A percentile compares a stretch with the other conserved stretches of the same genome.
phyloP scores from a whole-genome alignment of 352 stramenopile species.

The Globisporangium lucens region DNA sequence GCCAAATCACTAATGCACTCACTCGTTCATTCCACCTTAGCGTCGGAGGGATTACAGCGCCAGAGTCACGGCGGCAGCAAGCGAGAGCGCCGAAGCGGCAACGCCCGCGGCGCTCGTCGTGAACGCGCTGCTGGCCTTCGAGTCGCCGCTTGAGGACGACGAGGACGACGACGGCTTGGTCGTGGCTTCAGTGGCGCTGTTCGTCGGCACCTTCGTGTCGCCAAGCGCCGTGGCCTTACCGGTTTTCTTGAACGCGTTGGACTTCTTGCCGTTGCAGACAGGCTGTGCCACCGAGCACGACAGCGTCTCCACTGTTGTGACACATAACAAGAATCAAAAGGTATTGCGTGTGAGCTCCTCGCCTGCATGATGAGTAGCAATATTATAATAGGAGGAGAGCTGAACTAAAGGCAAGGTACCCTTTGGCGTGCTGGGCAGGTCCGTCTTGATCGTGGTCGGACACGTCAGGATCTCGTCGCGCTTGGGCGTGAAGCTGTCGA shows the following conservation, averaged over 20 bases:
- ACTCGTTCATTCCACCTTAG: neutral
- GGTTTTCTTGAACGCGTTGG: slow-evolving; percentile 52
- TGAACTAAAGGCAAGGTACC: slow-evolving; percentile 18
- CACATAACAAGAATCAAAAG: neutral
- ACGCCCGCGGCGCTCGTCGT: neutral
- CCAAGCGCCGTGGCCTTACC: slow-evolving; percentile 10
- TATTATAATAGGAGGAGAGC: slow-evolving; percentile 1
- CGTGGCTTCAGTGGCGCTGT: slow-evolving; percentile 9
- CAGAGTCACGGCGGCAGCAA: neutral
- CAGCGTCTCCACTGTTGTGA: slow-evolving; percentile 34
- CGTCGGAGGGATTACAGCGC: neutral
- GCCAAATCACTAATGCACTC: neutral
- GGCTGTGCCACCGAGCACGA: slow-evolving; percentile 52
- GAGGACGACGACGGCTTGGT: slow-evolving; percentile 2
- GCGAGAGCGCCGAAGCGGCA: slow-evolving; percentile 5
- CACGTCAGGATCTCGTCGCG: slow-evolving; percentile 38
- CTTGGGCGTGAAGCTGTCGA: slow-evolving; percentile 32
- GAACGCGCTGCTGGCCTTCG: neutral
- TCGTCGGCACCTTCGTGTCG: slow-evolving; percentile 14
- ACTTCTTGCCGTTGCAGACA: slow-evolving; percentile 49
- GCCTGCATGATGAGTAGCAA: neutral
- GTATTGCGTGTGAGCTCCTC: neutral
- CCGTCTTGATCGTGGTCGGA: slow-evolving; percentile 30
- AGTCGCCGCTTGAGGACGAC: neutral
- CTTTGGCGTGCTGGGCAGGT: slow-evolving; percentile 30